A percentile compares a stretch with the other conserved stretches of the same genome.
Evolutionary conservation across 179 eudicot genomes (phyloP).

Genomic region (Camellia oleifera): DNA sequence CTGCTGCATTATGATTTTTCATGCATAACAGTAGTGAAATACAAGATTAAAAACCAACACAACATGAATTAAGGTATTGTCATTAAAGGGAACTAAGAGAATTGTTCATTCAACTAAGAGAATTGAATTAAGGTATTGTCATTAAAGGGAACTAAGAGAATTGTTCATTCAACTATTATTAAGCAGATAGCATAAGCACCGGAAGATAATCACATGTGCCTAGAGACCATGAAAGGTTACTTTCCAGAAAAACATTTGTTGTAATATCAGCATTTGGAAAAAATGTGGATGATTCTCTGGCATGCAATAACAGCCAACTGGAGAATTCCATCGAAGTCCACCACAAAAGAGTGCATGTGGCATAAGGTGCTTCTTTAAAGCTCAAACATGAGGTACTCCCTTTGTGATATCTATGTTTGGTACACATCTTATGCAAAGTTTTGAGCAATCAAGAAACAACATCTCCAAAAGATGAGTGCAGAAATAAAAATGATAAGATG

Average conservation of each 20-base stretch:
- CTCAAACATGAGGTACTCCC: background rate
- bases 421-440: background rate
- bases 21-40: background rate
- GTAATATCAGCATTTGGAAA: background rate
- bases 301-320: background rate
- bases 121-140: background rate
- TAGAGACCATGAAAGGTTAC: background rate
- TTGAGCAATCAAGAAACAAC: too few species aligned
- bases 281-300: background rate
- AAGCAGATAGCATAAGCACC: background rate
- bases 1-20: too few species aligned
- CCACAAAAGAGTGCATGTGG: background rate
- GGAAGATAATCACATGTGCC: background rate
- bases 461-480: too few species aligned
- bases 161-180: background rate
- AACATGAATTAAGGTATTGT: background rate
- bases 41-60: background rate
- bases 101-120: too few species aligned
- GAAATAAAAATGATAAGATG: too few species aligned
- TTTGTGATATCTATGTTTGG: background rate
- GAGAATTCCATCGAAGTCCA: background rate
- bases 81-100: background rate
- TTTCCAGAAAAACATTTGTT: background rate
- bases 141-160: background rate
- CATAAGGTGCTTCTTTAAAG: background rate